These are phyloP conservation scores for Tylopilus felleus DNA, from an alignment of 768 basidiomycete genomes.

Conservation along the genomic window DNA sequence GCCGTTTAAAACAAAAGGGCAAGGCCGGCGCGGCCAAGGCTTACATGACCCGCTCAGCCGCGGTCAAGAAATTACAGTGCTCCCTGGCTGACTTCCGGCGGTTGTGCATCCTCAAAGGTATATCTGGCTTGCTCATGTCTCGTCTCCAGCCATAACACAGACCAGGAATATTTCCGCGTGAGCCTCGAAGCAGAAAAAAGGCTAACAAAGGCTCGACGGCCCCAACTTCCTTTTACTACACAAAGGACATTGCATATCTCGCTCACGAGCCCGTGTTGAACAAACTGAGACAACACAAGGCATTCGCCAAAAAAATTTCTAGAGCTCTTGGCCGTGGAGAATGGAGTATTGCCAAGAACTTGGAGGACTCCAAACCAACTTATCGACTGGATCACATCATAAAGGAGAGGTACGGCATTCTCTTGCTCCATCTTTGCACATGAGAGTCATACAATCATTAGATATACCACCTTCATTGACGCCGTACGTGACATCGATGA, in stretches of 20 bases:
- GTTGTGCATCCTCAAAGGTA: constrained; percentile 96
- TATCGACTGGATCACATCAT: constrained; percentile 94
- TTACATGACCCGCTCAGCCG: constrained; percentile 85
- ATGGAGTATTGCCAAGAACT: constrained; percentile 90
- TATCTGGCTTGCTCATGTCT: constrained; percentile 1
- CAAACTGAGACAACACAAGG: constrained; percentile 95
- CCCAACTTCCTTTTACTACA: constrained; percentile 96
- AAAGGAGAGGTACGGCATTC: constrained; percentile 77
- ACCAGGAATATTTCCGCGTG: constrained; percentile 94
- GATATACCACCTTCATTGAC: constrained; percentile 96
- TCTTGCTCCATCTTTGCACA: neutral
- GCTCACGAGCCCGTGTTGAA: constrained; percentile 93
- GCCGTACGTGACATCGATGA: constrained; percentile 96
- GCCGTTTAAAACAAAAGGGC: constrained; percentile 77
- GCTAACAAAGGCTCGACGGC: constrained; percentile 98
- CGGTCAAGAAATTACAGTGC: constrained; percentile 94
- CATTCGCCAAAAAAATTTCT: constrained; percentile 95
- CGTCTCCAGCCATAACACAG: constrained; percentile 9
- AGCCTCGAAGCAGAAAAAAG: constrained; percentile 85
- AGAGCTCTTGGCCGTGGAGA: constrained; percentile 91
- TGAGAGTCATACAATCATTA: constrained; percentile 31
- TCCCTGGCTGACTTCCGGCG: constrained; percentile 95
- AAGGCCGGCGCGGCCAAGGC: constrained; percentile 91
- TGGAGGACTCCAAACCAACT: constrained; percentile 90
- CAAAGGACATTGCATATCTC: constrained; percentile 96